Evolutionary conservation across 1,139 yeast species (phyloP).

Genomic region (Geotrichum phurueaensis): DNA sequence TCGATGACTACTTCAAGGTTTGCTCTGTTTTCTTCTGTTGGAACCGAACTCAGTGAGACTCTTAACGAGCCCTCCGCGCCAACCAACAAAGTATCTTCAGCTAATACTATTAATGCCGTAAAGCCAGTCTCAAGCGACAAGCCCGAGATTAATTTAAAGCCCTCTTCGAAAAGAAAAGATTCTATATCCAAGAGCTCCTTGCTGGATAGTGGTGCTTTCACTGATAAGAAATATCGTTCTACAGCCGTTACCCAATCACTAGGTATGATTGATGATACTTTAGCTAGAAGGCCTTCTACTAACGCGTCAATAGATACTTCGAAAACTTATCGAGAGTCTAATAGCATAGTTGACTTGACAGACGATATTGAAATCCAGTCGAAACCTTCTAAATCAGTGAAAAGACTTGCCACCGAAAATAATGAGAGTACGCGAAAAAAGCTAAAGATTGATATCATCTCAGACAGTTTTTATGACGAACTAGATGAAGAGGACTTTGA

Average conservation of each 20-base stretch:
- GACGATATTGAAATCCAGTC: slow-evolving; percentile 8
- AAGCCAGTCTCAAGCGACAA: not conserved
- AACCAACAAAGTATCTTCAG: not conserved
- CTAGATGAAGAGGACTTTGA: not conserved
- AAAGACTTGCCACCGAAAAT: slow-evolving; percentile 2
- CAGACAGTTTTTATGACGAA: not conserved
- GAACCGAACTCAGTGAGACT: not conserved
- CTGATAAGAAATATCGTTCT: not conserved
- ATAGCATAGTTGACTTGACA: slow-evolving; percentile 11
- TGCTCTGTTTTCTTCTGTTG: slow-evolving; percentile 1
- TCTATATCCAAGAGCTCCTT: not conserved
- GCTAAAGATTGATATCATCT: not conserved
- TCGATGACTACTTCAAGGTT: not conserved
- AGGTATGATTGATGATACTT: not conserved
- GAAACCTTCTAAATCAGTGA: not conserved
- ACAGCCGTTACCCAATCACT: not conserved
- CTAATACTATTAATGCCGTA: not conserved
- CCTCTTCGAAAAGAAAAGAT: not conserved
- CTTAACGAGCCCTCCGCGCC: not conserved
- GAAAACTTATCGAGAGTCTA: not conserved
- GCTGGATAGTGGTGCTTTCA: not conserved
- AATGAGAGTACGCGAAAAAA: not conserved
- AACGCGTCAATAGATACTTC: not conserved
- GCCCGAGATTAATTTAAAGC: not conserved
- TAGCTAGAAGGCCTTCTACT: not conserved